phyloP scores from a whole-genome alignment of 495 filamentous ascomycete species.

The Acidiella bohemica region DNA sequence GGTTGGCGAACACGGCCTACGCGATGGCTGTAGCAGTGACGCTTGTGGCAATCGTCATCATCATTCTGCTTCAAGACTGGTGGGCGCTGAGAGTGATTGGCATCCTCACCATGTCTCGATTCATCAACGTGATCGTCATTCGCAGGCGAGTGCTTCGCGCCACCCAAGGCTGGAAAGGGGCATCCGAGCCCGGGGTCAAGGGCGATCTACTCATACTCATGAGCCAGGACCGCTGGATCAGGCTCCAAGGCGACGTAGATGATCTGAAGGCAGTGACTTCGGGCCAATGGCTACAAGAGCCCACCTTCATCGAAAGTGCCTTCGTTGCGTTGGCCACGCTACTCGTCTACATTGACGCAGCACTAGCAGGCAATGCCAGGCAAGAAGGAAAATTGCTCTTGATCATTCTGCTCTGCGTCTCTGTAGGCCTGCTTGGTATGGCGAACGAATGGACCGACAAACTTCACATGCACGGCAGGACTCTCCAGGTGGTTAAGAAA shows the following conservation, averaged over 20 bases:
- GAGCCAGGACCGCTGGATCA: conserved; percentile 34
- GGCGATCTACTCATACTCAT: conserved; percentile 33
- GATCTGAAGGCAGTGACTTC: conserved; percentile 47
- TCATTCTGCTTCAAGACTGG: conserved; percentile 36
- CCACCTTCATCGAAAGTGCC: conserved; percentile 37
- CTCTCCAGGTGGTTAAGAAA: conserved; percentile 17
- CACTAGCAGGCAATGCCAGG: conserved; percentile 37
- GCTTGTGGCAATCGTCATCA: conserved; percentile 22
- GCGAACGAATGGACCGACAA: conserved; percentile 29
- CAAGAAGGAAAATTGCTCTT: conserved; percentile 37
- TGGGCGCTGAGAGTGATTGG: conserved; percentile 36
- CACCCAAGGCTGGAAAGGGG: conserved; percentile 28
- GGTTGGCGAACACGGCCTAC: background rate
- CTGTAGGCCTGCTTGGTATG: conserved; percentile 37
- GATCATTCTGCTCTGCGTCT: conserved; percentile 36
- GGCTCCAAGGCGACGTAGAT: conserved; percentile 38
- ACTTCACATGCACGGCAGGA: conserved; percentile 22
- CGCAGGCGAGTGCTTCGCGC: conserved; percentile 37
- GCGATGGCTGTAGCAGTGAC: conserved; percentile 26
- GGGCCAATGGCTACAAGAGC: conserved; percentile 41
- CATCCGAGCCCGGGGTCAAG: conserved; percentile 24
- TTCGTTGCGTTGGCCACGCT: conserved; percentile 37
- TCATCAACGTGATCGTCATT: conserved; percentile 42
- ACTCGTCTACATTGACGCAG: conserved; percentile 41
- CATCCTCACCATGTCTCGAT: conserved; percentile 38